A percentile compares a stretch with the other conserved stretches of the same genome.
Conservation (phyloP, 169 alveolate species). For the Pseudocohnilembus persalinus region DNA sequence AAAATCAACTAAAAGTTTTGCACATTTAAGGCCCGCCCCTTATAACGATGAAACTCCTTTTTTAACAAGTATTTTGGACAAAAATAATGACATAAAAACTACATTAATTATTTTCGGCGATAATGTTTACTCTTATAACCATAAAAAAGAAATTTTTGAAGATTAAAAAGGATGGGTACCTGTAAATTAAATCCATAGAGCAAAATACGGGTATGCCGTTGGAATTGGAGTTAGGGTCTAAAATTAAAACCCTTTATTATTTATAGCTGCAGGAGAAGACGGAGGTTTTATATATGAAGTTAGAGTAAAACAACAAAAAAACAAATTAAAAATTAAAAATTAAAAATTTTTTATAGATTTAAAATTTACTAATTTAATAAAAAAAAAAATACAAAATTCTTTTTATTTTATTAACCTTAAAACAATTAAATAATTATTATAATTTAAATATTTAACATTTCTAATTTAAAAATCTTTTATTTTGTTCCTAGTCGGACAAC, state of each 20-base stretch:
- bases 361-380: neutral
- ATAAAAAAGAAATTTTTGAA: neutral
- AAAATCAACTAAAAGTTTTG: neutral
- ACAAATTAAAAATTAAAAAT: no score
- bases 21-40: neutral
- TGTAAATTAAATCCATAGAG: neutral
- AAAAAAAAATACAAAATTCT: no score
- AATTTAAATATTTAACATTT: neutral
- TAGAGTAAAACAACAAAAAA: no score
- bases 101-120: neutral
- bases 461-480: no score
- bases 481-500: neutral
- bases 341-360: no score
- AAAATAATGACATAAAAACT: neutral
- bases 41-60: neutral
- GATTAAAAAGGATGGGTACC: neutral
- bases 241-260: neutral
- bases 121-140: neutral
- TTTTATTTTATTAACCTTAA: no score
- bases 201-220: no score
- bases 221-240: neutral
- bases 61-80: neutral
- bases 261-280: neutral
- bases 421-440: no score
- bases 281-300: neutral